Evolutionary conservation across 2,329 filamentous ascomycete species (phyloP).

Genomic region (Rugonectria rugulosa): DNA sequence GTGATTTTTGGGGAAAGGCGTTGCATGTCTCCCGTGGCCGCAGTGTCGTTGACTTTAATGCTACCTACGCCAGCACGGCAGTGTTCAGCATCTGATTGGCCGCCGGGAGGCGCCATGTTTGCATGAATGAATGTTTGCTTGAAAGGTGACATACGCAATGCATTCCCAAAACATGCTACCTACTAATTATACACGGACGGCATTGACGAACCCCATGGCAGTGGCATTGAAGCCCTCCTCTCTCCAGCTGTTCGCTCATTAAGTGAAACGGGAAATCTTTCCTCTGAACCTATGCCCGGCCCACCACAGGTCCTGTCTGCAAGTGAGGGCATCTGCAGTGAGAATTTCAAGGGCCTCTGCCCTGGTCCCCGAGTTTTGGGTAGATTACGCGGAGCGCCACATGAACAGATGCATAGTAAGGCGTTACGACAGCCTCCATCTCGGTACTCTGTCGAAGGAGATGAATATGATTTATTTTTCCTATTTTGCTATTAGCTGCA

Average conservation of each 20-base stretch:
- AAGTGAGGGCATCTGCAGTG: neutral
- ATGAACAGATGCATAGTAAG: neutral
- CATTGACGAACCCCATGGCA: neutral
- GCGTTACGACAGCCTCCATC: constrained; percentile 2
- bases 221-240: neutral
- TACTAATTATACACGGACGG: too few relatives aligned
- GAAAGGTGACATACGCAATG: constrained; percentile 11
- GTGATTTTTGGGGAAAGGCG: neutral
- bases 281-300: neutral
- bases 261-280: constrained; percentile 12
- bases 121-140: neutral
- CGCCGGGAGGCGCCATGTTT: neutral
- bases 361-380: neutral
- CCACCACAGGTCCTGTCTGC: neutral
- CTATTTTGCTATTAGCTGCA: too few relatives aligned
- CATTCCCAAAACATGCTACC: too few relatives aligned
- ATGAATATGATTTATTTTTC: too few relatives aligned
- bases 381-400: constrained; percentile 6
- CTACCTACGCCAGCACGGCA: neutral
- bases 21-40: neutral
- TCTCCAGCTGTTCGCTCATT: neutral
- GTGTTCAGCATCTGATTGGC: neutral
- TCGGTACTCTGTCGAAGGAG: constrained; percentile 4
- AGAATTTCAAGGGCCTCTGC: constrained; percentile 5
- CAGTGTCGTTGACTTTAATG: neutral